phyloP scores from a whole-genome alignment of 345 rosid species.

The Aethionema arabicum region DNA sequence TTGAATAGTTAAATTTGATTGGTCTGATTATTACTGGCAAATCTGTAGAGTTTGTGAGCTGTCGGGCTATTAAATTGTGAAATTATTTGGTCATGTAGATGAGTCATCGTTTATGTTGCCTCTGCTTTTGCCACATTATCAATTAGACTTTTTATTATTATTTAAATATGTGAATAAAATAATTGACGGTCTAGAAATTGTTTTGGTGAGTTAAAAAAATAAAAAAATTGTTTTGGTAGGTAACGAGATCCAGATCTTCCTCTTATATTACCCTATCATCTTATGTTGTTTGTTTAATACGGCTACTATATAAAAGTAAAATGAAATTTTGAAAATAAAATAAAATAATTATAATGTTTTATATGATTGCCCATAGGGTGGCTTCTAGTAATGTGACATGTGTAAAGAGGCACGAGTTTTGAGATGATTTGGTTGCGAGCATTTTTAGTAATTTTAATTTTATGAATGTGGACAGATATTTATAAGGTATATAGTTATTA shows the following conservation, averaged over 20 bases:
- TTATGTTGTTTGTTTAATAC: slow-evolving; percentile 1
- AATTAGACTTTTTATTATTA: slow-evolving; percentile 24
- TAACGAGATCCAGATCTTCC: slow-evolving; percentile 47
- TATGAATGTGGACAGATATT: not conserved
- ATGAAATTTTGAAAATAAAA: not conserved
- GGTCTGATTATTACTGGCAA: slow-evolving; percentile 31
- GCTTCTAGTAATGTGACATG: slow-evolving; percentile 21
- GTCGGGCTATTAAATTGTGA: slow-evolving; percentile 40
- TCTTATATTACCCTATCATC: slow-evolving; percentile 17
- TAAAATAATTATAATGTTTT: not conserved
- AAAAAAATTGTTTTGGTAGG: slow-evolving; percentile 27
- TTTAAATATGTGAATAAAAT: not conserved
- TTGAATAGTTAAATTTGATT: slow-evolving; percentile 28
- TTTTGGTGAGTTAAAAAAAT: too few species aligned
- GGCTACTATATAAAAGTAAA: not conserved
- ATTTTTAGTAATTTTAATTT: slow-evolving; percentile 11
- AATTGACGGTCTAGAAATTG: slow-evolving; percentile 15
- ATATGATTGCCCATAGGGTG: not conserved
- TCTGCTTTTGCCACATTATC: slow-evolving; percentile 51
- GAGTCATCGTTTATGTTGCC: slow-evolving; percentile 49
- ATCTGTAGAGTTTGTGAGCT: slow-evolving; percentile 33
- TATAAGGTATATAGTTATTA: not conserved
- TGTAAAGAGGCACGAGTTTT: slow-evolving; percentile 2
- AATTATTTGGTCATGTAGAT: slow-evolving; percentile 30
- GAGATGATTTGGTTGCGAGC: slow-evolving; percentile 10